phyloP scores from a whole-genome alignment of 768 basidiomycete genomes.

The Amanita phalloides region DNA sequence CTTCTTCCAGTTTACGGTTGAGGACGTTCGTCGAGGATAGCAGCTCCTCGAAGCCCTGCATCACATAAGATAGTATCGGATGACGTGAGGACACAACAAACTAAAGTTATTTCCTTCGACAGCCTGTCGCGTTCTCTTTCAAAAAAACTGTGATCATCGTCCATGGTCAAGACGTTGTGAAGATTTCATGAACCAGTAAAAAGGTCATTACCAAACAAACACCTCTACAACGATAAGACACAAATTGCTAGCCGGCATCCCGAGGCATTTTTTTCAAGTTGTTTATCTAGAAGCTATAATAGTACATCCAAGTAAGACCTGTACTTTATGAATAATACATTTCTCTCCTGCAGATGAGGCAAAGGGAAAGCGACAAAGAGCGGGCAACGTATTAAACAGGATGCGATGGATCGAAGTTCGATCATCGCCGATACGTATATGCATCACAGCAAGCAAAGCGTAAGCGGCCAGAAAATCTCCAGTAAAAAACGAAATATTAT shows the following conservation, averaged over 20 bases:
- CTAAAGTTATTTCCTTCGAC: conserved; percentile 62
- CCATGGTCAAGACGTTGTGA: conserved; percentile 8
- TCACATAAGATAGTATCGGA: neutral
- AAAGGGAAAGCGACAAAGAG: neutral
- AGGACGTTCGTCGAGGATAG: conserved; percentile 76
- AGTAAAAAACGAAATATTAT: neutral
- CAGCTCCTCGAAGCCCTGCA: conserved; percentile 83
- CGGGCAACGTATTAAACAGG: neutral
- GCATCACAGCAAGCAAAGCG: neutral
- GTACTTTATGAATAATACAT: conserved; percentile 3
- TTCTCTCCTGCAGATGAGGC: neutral
- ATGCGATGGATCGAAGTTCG: neutral
- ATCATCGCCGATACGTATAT: neutral
- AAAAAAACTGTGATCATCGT: conserved; percentile 55
- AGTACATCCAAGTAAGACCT: neutral
- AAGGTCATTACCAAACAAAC: neutral
- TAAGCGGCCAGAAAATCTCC: neutral
- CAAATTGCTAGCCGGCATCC: neutral
- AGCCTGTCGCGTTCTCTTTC: conserved; percentile 72
- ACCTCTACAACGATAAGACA: no score
- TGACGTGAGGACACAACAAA: conserved; percentile 20
- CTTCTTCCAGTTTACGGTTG: conserved; percentile 89
- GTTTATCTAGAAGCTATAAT: conserved; percentile 1
- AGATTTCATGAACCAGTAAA: neutral
- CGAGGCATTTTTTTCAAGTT: neutral